Evolutionary conservation across 2,329 filamentous ascomycete genomes (phyloP).

Genomic region (Trichoderma pleuroti): DNA sequence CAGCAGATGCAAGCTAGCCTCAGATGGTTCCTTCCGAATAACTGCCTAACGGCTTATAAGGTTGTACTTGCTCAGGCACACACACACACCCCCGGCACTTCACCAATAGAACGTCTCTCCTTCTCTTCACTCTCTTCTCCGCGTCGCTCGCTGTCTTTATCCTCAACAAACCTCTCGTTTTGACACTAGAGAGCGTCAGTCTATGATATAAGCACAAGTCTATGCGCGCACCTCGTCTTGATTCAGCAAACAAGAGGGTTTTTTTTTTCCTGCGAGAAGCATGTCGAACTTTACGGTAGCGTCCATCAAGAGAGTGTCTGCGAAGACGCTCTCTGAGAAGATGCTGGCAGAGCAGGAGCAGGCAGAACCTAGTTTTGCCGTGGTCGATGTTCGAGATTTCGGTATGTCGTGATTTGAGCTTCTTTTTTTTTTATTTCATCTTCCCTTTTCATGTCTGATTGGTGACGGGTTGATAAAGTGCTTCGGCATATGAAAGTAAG

Average conservation of each 20-base stretch:
- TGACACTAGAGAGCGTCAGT: neutral
- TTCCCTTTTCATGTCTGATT: neutral
- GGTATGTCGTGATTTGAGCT: conserved; percentile 43
- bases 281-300: conserved; percentile 52
- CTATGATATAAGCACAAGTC: neutral
- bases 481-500: neutral
- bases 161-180: neutral
- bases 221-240: neutral
- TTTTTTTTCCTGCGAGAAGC: neutral
- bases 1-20: neutral
- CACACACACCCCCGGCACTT: neutral
- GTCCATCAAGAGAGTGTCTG: conserved; percentile 63
- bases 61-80: neutral
- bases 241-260: neutral
- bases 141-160: neutral
- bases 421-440: neutral
- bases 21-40: neutral
- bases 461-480: neutral
- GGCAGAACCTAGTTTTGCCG: conserved; percentile 53
- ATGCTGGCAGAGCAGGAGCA: conserved; percentile 51
- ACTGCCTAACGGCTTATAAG: neutral
- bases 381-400: conserved; percentile 87
- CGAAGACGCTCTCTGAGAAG: conserved; percentile 63
- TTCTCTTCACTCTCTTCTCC: neutral
- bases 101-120: neutral